phyloP scores from a whole-genome alignment of 1,284 basidiomycete genomes.

The Moniliella sp. region DNA sequence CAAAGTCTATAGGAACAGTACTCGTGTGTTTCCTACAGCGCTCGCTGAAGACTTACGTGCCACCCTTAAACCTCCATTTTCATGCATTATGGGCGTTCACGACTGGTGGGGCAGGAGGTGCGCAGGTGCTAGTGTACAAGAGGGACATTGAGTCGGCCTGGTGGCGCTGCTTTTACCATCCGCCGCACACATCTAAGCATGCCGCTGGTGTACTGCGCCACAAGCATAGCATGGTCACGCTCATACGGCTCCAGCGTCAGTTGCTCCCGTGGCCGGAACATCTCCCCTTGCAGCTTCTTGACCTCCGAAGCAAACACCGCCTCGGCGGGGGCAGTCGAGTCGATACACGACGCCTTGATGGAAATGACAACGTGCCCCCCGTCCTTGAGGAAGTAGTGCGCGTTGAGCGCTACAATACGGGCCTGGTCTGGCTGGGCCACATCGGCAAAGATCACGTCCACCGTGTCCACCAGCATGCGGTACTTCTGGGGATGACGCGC shows the following conservation, averaged over 20 bases:
- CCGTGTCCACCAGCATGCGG: conserved; percentile 28
- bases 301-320: conserved; percentile 77
- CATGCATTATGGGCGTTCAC: too few relatives aligned
- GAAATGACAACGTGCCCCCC: conserved; percentile 80
- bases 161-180: too few relatives aligned
- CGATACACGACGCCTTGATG: conserved; percentile 97
- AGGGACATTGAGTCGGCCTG: too few relatives aligned
- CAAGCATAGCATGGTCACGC: conserved; percentile 30
- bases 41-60: too few relatives aligned
- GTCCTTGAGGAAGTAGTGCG: conserved; percentile 87
- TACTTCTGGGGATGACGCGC: conserved; percentile 53
- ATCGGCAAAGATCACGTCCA: conserved; percentile 53
- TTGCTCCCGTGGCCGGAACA: conserved; percentile 81
- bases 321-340: conserved; percentile 74
- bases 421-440: conserved; percentile 97
- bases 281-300: conserved; percentile 56
- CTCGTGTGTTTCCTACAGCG: too few relatives aligned
- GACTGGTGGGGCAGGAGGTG: too few relatives aligned
- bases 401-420: conserved; percentile 56
- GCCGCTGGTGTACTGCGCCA: conserved; percentile 30
- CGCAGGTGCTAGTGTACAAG: too few relatives aligned
- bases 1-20: too few relatives aligned
- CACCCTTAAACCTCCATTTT: too few relatives aligned
- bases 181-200: too few relatives aligned
- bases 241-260: conserved; percentile 45